Conservation (phyloP, 805 yeast genomes). For the Starmera amethionina region DNA sequence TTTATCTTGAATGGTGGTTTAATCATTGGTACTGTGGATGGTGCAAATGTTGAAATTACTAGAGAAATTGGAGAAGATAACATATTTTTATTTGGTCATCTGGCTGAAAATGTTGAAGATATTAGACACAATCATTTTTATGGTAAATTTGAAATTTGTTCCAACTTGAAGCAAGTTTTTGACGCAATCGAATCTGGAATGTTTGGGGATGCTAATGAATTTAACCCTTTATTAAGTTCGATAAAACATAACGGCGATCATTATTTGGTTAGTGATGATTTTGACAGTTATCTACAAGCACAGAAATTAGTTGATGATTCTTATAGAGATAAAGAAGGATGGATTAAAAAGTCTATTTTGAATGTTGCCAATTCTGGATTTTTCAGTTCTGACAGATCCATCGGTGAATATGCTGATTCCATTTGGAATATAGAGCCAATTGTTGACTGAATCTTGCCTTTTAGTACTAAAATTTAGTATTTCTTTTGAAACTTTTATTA, state of each 20-base stretch:
- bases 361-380: slow-evolving; percentile 92
- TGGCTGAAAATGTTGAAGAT: slow-evolving; percentile 84
- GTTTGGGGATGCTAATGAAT: slow-evolving; percentile 66
- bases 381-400: slow-evolving; percentile 84
- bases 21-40: slow-evolving; percentile 92
- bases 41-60: slow-evolving; percentile 92
- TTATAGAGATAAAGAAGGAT: slow-evolving; percentile 52
- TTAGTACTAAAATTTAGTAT: too few relatives aligned
- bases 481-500: neutral
- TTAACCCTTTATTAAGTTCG: slow-evolving; percentile 56
- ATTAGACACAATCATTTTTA: slow-evolving; percentile 66
- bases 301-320: slow-evolving; percentile 69
- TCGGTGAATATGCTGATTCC: slow-evolving; percentile 83
- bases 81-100: slow-evolving; percentile 83
- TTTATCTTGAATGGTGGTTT: slow-evolving; percentile 91
- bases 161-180: slow-evolving; percentile 53
- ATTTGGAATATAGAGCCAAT: slow-evolving; percentile 89
- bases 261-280: slow-evolving; percentile 83
- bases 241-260: slow-evolving; percentile 71
- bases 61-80: slow-evolving; percentile 91
- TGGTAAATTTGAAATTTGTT: slow-evolving; percentile 46
- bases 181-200: slow-evolving; percentile 53
- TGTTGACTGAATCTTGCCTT: slow-evolving; percentile 1
- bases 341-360: slow-evolving; percentile 69
- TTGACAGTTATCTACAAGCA: slow-evolving; percentile 77